Evolutionary conservation across 352 stramenopile genomes (phyloP).

Genomic region (Phytophthora syringae): DNA sequence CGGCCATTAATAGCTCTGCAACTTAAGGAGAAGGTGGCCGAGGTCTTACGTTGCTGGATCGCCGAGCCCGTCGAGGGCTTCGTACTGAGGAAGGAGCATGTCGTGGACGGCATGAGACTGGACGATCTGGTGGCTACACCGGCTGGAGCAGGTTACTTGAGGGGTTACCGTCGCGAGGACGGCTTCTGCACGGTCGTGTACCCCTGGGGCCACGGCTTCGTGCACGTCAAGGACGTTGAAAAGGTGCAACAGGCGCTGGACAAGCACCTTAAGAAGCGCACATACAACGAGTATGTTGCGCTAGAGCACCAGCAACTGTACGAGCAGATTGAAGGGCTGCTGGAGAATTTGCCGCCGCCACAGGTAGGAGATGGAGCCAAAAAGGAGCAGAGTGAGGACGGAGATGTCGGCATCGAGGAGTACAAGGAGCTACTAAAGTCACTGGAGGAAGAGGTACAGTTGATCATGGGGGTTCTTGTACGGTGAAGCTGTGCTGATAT

Average conservation of each 20-base stretch:
- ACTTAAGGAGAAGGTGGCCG: constrained; percentile 73
- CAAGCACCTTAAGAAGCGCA: constrained; percentile 52
- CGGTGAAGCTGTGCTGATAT: neutral
- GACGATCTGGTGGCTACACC: too few species aligned
- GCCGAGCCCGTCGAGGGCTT: constrained; percentile 75
- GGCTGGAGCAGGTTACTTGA: too few species aligned
- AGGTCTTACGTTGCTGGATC: constrained; percentile 75
- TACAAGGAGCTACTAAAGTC: constrained; percentile 56
- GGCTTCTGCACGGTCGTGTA: too few species aligned
- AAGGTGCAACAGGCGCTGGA: constrained; percentile 45
- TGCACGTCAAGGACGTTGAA: constrained; percentile 64
- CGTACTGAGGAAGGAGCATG: constrained; percentile 68
- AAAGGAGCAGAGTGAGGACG: constrained; percentile 17
- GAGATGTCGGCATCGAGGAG: constrained; percentile 39
- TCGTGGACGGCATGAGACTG: too few species aligned
- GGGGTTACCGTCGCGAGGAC: too few species aligned
- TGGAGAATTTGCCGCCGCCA: constrained; percentile 53
- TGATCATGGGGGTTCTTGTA: neutral
- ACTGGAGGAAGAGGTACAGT: constrained; percentile 54
- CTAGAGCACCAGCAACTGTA: constrained; percentile 77
- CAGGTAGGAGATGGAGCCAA: neutral
- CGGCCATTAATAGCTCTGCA: constrained; percentile 54
- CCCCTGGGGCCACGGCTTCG: constrained; percentile 77
- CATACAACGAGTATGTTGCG: constrained; percentile 55
- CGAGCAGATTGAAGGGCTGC: constrained; percentile 67